Conservation (phyloP, 1,284 basidiomycete species). For the Sporisorium exsertum region DNA sequence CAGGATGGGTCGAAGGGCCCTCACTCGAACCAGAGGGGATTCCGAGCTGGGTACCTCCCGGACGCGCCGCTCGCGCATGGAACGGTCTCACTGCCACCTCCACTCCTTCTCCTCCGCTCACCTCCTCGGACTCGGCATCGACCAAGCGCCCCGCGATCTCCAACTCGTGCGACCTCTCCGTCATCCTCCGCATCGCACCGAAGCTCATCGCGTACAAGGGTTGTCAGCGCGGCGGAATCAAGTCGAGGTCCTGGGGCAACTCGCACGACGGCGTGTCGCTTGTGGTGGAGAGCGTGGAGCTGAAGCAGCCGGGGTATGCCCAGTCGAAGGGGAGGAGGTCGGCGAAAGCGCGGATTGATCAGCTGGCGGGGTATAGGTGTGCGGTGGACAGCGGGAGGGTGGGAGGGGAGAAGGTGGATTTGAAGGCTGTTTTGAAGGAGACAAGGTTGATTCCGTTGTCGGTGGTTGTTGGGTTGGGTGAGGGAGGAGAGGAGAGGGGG, state of each 20-base stretch:
- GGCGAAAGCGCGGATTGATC: slow-evolving; percentile 54
- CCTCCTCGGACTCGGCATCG: background rate
- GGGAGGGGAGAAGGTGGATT: background rate
- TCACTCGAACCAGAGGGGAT: slow-evolving; percentile 51
- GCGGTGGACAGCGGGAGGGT: background rate
- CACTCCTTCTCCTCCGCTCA: background rate
- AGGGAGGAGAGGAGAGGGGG: background rate
- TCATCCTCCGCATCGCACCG: slow-evolving; percentile 73
- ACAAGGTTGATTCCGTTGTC: background rate
- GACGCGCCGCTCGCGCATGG: slow-evolving; percentile 60
- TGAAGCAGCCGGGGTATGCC: slow-evolving; percentile 62
- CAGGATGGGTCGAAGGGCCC: slow-evolving; percentile 72
- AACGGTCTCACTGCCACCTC: slow-evolving; percentile 23
- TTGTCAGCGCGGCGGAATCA: slow-evolving; percentile 72
- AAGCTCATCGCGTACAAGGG: slow-evolving; percentile 72
- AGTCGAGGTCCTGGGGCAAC: slow-evolving; percentile 74
- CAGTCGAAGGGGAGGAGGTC: slow-evolving; percentile 41
- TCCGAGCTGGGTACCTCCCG: slow-evolving; percentile 58
- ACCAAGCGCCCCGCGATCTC: background rate
- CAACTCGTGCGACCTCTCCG: slow-evolving; percentile 68
- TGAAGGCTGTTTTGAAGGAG: background rate
- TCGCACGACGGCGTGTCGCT: slow-evolving; percentile 74
- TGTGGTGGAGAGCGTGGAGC: slow-evolving; percentile 72
- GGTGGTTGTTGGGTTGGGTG: background rate
- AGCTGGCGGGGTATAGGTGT: slow-evolving; percentile 36